Evolutionary conservation across 2,329 filamentous ascomycete species (phyloP).

Genomic region (Cryphonectria carpinicola): DNA sequence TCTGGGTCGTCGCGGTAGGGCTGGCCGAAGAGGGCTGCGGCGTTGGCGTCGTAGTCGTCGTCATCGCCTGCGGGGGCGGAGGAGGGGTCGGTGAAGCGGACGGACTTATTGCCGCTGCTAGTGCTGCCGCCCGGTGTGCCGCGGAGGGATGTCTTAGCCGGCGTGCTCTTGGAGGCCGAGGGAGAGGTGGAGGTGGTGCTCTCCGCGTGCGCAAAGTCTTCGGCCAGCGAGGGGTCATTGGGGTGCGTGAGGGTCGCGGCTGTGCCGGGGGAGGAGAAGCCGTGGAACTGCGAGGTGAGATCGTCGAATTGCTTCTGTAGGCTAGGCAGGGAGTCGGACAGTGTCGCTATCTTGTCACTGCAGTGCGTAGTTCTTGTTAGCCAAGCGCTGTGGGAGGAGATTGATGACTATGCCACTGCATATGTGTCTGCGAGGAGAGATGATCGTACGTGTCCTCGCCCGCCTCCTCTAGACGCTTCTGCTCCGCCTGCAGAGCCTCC

Average conservation of each 20-base stretch:
- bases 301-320: slow-evolving; percentile 77
- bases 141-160: slow-evolving; percentile 34
- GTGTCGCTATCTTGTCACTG: slow-evolving; percentile 49
- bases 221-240: slow-evolving; percentile 65
- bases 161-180: slow-evolving; percentile 32
- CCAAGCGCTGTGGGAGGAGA: not conserved
- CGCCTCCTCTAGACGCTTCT: slow-evolving; percentile 64
- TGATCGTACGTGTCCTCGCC: slow-evolving; percentile 64
- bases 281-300: slow-evolving; percentile 79
- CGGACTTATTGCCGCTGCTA: slow-evolving; percentile 49
- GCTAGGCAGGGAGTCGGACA: slow-evolving; percentile 67
- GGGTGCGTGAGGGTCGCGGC: slow-evolving; percentile 59
- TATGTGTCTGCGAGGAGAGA: not conserved
- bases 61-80: slow-evolving; percentile 43
- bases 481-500: slow-evolving; percentile 67
- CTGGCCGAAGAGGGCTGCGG: slow-evolving; percentile 54
- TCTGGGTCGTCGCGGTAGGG: slow-evolving; percentile 73
- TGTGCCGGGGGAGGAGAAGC: slow-evolving; percentile 57
- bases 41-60: slow-evolving; percentile 59
- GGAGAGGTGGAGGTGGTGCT: slow-evolving; percentile 48
- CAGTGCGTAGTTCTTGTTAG: slow-evolving; percentile 11
- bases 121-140: slow-evolving; percentile 58
- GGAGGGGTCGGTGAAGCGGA: slow-evolving; percentile 54
- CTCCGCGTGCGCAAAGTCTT: slow-evolving; percentile 66
- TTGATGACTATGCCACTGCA: not conserved